Percentiles rank a stretch among this genome's conserved stretches.
These are phyloP conservation scores for Dendryphion nanum DNA, from an alignment of 2,329 filamentous ascomycete species.

Conservation along the genomic window DNA sequence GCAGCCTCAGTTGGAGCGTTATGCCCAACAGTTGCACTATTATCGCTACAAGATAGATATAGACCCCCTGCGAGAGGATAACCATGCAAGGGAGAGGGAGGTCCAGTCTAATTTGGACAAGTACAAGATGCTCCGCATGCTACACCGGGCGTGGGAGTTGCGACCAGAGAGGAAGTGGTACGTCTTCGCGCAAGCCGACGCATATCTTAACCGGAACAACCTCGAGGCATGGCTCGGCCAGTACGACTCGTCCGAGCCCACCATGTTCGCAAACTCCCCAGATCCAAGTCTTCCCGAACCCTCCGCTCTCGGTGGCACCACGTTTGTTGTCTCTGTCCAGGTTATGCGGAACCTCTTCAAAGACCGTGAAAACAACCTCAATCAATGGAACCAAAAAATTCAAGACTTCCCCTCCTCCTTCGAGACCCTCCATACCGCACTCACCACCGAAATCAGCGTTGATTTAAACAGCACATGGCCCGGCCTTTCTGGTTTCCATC, in stretches of 20 bases:
- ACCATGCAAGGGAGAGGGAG: conserved; percentile 19
- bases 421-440: conserved; percentile 49
- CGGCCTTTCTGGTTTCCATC: conserved; percentile 26
- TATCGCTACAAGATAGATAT: conserved; percentile 29
- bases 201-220: conserved; percentile 55
- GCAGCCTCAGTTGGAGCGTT: conserved; percentile 37
- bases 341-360: conserved; percentile 45
- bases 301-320: conserved; percentile 55
- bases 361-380: conserved; percentile 42
- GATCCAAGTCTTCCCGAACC: conserved; percentile 31
- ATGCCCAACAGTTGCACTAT: conserved; percentile 31
- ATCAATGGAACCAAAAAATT: conserved; percentile 47
- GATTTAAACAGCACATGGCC: conserved; percentile 50
- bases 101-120: conserved; percentile 29
- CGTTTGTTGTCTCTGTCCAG: conserved; percentile 52
- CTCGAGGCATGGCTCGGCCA: conserved; percentile 53
- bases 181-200: conserved; percentile 60
- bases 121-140: conserved; percentile 40
- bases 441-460: conserved; percentile 46
- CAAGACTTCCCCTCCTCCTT: conserved; percentile 51
- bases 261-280: conserved; percentile 51
- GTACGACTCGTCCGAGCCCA: conserved; percentile 48
- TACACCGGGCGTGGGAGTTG: conserved; percentile 34
- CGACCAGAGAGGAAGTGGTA: conserved; percentile 56
- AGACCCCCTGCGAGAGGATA: conserved; percentile 15